Evolutionary conservation across 306 rosid genomes (phyloP), one percentile per base, ranked within the genome.

Genomic region (Quercus aquifolioides): DNA sequence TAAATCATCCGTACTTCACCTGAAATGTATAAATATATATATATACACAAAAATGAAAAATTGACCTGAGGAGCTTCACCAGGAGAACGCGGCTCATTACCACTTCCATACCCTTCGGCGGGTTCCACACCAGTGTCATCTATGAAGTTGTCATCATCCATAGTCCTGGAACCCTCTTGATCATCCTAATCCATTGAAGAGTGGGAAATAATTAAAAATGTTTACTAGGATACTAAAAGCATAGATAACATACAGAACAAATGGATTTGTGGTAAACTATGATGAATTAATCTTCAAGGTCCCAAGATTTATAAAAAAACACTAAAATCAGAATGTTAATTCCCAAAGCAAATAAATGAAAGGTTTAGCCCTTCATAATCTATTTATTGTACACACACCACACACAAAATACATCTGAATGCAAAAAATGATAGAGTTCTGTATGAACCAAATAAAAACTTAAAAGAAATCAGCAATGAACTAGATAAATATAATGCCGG

Each of bases 61-160:
- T 35, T 63, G 38, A 96, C 99, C 99, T 96, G 96, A 5, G 99
- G 97, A 70, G 84, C 87, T 77, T 80, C 79, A 76, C 87, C 81
- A 79, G 97, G 99, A 69, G 99, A 95, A 18, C 81, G 92, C 0
- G 82, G 89, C 71, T 90, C 98, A 14, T 88, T 74, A 49, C 90
- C 95, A 86, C 89, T 88, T 55, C 83, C 92, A 78, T 91, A 96
- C 8, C 83, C 79, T 38, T 80, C 81, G 59, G 85, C 91, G 75
- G 89, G 96, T 28, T 96, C 98, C 64, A 93, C 97, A 49, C 97
- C 97, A 69, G 71, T 93, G 85, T 96, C 99, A 81, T 96, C 99
- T 79, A 96, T 96, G 72, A 96, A 96, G 90, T 90, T 96, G 75
- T 96, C 98, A 81, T 96, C 99, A 71, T 96, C 99, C 54, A 90